A percentile compares a stretch with the other conserved stretches of the same genome.
Conservation (phyloP, 2,329 filamentous ascomycete species). For the Cladophialophora yegresii region DNA sequence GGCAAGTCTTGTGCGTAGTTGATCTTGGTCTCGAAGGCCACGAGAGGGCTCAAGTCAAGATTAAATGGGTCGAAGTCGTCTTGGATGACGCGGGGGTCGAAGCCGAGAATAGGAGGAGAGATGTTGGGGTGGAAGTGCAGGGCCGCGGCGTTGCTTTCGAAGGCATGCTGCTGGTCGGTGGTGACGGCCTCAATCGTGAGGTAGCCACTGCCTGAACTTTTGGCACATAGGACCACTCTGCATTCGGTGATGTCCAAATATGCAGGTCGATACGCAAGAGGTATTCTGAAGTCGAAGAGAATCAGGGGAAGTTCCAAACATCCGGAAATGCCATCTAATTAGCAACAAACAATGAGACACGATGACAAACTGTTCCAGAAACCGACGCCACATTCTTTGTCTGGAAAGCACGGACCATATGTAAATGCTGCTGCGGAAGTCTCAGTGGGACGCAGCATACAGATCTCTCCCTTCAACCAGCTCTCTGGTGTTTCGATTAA, state of each 20-base stretch:
- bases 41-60: conserved; percentile 27
- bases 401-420: not conserved
- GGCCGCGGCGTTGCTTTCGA: conserved; percentile 32
- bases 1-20: not conserved
- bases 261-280: no score
- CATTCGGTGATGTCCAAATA: no score
- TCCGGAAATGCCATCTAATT: no score
- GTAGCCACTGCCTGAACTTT: conserved; percentile 4
- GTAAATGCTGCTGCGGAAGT: not conserved
- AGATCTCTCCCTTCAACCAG: not conserved
- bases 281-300: no score
- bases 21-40: conserved; percentile 40
- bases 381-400: conserved; percentile 9
- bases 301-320: no score
- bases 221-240: no score
- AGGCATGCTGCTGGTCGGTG: conserved; percentile 32
- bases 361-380: not conserved
- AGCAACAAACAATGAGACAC: not conserved
- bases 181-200: conserved; percentile 32
- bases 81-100: conserved; percentile 38
- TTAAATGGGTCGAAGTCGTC: conserved; percentile 39
- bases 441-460: not conserved
- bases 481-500: not conserved
- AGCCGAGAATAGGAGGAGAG: conserved; percentile 30
- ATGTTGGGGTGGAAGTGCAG: conserved; percentile 37